phyloP scores from a whole-genome alignment of 208 protist genomes.

The Acanthamoeba triangularis region DNA sequence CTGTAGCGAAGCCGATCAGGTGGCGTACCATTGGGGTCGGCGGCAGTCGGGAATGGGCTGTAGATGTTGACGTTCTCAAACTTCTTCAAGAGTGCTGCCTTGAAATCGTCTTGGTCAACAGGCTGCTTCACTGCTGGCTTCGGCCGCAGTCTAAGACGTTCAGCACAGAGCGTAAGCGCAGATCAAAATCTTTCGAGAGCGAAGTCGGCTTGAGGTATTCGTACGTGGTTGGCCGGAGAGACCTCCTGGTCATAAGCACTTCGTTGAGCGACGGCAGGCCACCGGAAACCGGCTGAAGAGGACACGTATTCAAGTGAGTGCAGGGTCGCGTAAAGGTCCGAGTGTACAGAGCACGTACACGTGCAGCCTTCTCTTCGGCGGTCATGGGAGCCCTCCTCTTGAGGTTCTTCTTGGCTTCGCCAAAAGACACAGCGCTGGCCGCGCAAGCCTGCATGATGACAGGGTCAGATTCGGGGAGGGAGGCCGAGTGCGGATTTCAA shows the following conservation, averaged over 20 bases:
- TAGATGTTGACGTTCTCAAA: slow-evolving; percentile 61
- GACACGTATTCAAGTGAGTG: neutral
- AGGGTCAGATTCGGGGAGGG: neutral
- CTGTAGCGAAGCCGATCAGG: neutral
- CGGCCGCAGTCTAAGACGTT: neutral
- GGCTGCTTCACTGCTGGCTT: neutral
- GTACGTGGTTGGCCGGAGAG: slow-evolving; percentile 25
- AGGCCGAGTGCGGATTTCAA: neutral
- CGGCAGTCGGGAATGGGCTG: neutral
- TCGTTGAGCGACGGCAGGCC: neutral
- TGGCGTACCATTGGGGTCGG: neutral
- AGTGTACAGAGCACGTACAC: neutral
- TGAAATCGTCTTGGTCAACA: neutral
- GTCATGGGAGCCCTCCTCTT: slow-evolving; percentile 20
- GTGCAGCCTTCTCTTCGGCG: neutral
- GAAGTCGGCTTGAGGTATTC: neutral
- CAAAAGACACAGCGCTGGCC: neutral
- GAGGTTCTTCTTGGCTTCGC: slow-evolving; percentile 2
- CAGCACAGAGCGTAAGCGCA: neutral
- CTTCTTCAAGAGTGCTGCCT: slow-evolving; percentile 3
- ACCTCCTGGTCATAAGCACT: neutral
- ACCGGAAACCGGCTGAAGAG: neutral
- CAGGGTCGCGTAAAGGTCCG: neutral
- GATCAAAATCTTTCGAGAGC: neutral
- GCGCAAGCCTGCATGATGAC: neutral